These are phyloP conservation scores for Cercospora sp. DNA, from an alignment of 2,329 filamentous ascomycete genomes.

Conservation along the genomic window DNA sequence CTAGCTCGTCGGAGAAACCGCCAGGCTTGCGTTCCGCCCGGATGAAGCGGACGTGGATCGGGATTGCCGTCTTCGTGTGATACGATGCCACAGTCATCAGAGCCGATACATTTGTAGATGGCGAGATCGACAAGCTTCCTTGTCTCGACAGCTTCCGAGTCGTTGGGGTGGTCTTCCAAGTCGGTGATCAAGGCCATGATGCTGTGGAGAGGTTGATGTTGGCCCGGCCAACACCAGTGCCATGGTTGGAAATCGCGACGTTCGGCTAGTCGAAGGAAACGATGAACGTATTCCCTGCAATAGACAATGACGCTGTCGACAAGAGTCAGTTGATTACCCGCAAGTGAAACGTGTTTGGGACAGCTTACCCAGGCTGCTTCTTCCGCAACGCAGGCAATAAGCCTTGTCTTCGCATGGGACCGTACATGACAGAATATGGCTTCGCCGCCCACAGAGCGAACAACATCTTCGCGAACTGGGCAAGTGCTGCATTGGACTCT, in stretches of 20 bases:
- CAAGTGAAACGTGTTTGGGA: background rate
- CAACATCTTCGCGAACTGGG: conserved; percentile 26
- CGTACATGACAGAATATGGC: conserved; percentile 31
- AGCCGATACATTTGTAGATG: conserved; percentile 28
- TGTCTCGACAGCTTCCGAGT: conserved; percentile 24
- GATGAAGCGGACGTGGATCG: conserved; percentile 24
- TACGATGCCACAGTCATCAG: conserved; percentile 26
- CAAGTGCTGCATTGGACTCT: conserved; percentile 26
- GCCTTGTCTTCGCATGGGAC: conserved; percentile 25
- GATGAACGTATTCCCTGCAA: conserved; percentile 28
- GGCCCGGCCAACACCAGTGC: conserved; percentile 31
- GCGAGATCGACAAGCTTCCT: conserved; percentile 27
- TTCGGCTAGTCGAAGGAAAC: conserved; percentile 27
- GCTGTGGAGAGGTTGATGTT: conserved; percentile 32
- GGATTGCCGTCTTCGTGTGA: conserved; percentile 25
- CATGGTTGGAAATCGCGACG: conserved; percentile 29
- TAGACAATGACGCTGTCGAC: conserved; percentile 24
- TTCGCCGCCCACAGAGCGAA: conserved; percentile 29
- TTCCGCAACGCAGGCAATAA: conserved; percentile 21
- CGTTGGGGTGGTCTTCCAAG: conserved; percentile 27
- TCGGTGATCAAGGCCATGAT: conserved; percentile 32
- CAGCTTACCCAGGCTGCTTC: conserved; percentile 27
- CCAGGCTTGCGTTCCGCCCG: conserved; percentile 28
- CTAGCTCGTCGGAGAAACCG: conserved; percentile 26
- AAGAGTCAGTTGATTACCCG: conserved; percentile 11